Evolutionary conservation across 164 flowering plant species (phyloP), one percentile per base, ranked within the genome.

Genomic region (Hamamelis virginiana): DNA sequence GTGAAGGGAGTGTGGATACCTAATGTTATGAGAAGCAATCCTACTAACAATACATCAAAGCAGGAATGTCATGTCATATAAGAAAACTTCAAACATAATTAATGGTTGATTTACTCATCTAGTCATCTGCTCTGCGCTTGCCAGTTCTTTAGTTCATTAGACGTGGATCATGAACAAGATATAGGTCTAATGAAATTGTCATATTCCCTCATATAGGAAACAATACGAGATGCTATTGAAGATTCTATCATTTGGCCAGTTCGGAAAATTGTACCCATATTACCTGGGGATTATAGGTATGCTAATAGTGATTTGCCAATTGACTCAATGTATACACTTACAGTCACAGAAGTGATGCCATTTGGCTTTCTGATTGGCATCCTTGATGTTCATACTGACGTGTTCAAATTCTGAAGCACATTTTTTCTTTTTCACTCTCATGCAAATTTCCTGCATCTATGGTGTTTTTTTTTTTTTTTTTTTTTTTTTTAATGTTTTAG

Each of bases 271-370:
- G 67, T 92, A 64, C 94, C 98, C 59, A 93, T 96, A 70, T 23
- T 96, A 75, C 93, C 98, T 55, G 97, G 99, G 69, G 98, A 96
- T 83, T 96, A 96, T 60, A 91, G 99, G 99, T 92, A 75, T 63
- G 72, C 44, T 18, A 43, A 52, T 28, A 18, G 59, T 57, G 23
- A 13, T 41, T 33, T 26, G 18, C 27, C 16, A 50, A 47, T 8
- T 46, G 12, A 0, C 2, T 33, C 6, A 33, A 33, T 33, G 41
- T 33, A 33, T 2, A 33, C 4, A 33, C 41, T 33, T 33, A 33
- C 41, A 33, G 41, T 6, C 6, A 33, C 4, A 33, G 4, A 33
- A 33, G 41, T 33, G n/a, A n/a, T 33, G 2, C 41, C 41, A 33
- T 33, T 33, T 33, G 41, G 41, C 41, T 33, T 33, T 33, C 41